phyloP scores from a whole-genome alignment of 495 filamentous ascomycete species.

The Tuber indicum region DNA sequence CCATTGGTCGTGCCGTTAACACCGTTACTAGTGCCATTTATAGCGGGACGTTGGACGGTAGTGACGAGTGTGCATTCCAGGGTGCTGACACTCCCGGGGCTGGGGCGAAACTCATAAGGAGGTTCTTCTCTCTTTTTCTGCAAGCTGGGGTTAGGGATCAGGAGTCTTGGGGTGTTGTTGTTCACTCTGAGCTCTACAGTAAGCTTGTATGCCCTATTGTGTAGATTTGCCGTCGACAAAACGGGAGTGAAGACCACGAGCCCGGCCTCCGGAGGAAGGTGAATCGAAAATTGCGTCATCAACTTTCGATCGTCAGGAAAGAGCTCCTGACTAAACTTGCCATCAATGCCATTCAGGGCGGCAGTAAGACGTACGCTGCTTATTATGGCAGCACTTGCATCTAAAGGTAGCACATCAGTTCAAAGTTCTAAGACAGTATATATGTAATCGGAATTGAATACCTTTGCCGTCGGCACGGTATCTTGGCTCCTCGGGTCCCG shows the following conservation, averaged over 20 bases:
- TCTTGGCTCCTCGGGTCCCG: constrained; percentile 40
- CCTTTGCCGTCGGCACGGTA: constrained; percentile 43
- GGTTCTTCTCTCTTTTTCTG: constrained; percentile 42
- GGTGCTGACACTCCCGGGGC: constrained; percentile 55
- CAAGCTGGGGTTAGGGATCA: constrained; percentile 15
- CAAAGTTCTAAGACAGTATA: constrained; percentile 34
- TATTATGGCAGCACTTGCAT: constrained; percentile 56
- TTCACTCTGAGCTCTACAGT: constrained; percentile 26
- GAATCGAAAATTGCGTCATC: constrained; percentile 36
- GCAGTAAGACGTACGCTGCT: constrained; percentile 58
- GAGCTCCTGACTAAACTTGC: constrained; percentile 53
- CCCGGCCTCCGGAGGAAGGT: constrained; percentile 31
- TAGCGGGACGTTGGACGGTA: constrained; percentile 4
- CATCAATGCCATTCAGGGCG: constrained; percentile 55
- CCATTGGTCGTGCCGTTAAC: not conserved
- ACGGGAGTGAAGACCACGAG: constrained; percentile 32
- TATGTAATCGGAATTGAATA: constrained; percentile 25
- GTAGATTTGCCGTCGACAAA: constrained; percentile 24
- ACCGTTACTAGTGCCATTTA: constrained; percentile 12
- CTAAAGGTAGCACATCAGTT: constrained; percentile 42
- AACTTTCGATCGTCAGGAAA: constrained; percentile 29
- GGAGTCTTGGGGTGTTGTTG: constrained; percentile 18
- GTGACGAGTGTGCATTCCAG: constrained; percentile 59
- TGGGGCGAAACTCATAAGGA: constrained; percentile 57
- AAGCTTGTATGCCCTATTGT: constrained; percentile 24